Evolutionary conservation across 192 early-diverging fungal species (phyloP).

Genomic region (Dissophora ornata): DNA sequence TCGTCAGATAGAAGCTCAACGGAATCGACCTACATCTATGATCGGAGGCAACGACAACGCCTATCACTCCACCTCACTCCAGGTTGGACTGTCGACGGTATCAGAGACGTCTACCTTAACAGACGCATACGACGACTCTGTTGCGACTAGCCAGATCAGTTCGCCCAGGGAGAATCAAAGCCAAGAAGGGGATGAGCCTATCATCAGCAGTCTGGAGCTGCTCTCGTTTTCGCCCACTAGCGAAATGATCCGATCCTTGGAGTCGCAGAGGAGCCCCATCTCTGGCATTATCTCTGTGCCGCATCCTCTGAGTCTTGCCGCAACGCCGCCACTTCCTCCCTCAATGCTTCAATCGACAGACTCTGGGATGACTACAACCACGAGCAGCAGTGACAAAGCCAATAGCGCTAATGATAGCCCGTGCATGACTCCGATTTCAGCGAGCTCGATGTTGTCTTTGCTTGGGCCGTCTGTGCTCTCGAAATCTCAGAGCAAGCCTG

Average conservation of each 20-base stretch:
- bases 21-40: constrained; percentile 42
- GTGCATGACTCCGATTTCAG: too few species aligned
- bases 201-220: constrained; percentile 37
- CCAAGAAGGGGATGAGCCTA: constrained; percentile 16
- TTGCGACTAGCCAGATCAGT: neutral
- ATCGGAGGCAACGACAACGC: neutral
- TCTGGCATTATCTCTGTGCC: constrained; percentile 18
- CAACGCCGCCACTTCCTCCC: neutral
- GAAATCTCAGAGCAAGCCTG: too few species aligned
- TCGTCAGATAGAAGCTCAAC: constrained; percentile 5
- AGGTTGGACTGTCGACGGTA: constrained; percentile 19
- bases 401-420: too few species aligned
- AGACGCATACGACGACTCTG: neutral
- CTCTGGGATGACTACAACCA: neutral
- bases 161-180: neutral
- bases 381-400: neutral
- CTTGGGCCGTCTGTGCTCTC: too few species aligned
- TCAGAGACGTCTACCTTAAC: constrained; percentile 5
- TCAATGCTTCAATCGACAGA: neutral
- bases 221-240: neutral
- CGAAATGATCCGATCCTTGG: neutral
- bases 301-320: neutral
- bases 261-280: constrained; percentile 24
- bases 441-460: too few species aligned
- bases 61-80: neutral